Evolutionary conservation across 306 rosid genomes (phyloP).

Genomic region (Fragaria nilgerrensis): DNA sequence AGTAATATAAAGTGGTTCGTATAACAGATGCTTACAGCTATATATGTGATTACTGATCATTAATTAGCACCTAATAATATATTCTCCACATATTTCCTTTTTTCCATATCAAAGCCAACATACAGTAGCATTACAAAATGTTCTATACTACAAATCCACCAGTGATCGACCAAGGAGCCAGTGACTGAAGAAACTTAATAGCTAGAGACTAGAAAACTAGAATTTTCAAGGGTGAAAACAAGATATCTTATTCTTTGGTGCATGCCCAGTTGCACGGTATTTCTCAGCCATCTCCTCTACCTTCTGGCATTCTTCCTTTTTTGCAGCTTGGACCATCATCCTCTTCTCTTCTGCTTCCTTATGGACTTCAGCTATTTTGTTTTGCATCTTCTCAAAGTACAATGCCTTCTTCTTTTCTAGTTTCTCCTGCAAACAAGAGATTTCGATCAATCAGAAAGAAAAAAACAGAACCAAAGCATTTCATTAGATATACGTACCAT

Average conservation of each 20-base stretch:
- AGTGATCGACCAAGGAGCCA: too few relatives aligned
- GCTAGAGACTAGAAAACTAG: neutral
- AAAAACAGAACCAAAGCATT: neutral
- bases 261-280: conserved; percentile 22
- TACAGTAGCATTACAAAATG: too few relatives aligned
- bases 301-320: conserved; percentile 18
- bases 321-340: conserved; percentile 28
- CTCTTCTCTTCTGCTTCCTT: conserved; percentile 37
- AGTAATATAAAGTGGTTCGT: too few relatives aligned
- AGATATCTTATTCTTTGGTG: conserved; percentile 23
- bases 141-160: too few relatives aligned
- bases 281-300: conserved; percentile 32
- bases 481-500: neutral
- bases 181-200: too few relatives aligned
- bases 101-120: too few relatives aligned
- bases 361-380: conserved; percentile 39
- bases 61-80: too few relatives aligned
- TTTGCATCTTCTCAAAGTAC: conserved; percentile 36
- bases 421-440: conserved; percentile 27
- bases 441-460: neutral
- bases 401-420: conserved; percentile 36
- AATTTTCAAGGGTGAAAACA: conserved; percentile 28
- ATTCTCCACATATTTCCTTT: too few relatives aligned
- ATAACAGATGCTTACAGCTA: too few relatives aligned
- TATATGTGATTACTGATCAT: too few relatives aligned